Evolutionary conservation across 2,329 filamentous ascomycete species (phyloP).

Genomic region (Trichoderma brevicompactum): DNA sequence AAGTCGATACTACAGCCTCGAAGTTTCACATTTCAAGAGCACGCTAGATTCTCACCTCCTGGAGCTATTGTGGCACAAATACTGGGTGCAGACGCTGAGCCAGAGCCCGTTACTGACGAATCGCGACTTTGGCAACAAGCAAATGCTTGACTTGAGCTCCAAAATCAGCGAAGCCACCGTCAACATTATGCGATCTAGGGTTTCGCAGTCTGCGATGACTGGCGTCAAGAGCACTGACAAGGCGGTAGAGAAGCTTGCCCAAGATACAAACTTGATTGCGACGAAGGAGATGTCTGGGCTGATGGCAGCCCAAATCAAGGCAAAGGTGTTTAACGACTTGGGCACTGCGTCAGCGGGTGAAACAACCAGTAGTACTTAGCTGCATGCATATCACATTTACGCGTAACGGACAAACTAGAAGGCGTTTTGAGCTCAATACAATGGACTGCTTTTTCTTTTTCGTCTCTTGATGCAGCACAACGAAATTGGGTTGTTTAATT

Average conservation of each 20-base stretch:
- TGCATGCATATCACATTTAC: background rate
- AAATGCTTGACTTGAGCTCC: constrained; percentile 83
- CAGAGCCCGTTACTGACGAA: constrained; percentile 90
- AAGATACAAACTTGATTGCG: constrained; percentile 64
- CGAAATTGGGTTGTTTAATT: background rate
- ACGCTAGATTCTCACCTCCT: constrained; percentile 85
- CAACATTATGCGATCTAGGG: constrained; percentile 37
- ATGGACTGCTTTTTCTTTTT: constrained; percentile 10
- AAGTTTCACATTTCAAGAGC: constrained; percentile 94
- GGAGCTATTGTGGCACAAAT: constrained; percentile 96
- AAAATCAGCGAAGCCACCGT: constrained; percentile 73
- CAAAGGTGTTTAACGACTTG: constrained; percentile 60
- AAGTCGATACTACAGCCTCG: constrained; percentile 86
- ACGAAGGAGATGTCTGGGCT: constrained; percentile 66
- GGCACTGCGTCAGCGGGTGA: constrained; percentile 30
- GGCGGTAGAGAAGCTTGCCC: constrained; percentile 63
- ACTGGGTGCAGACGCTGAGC: constrained; percentile 95
- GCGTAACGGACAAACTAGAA: constrained; percentile 1
- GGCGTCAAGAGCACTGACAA: constrained; percentile 43
- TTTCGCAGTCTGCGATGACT: constrained; percentile 39
- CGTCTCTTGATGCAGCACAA: too few relatives aligned
- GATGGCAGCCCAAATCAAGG: constrained; percentile 66
- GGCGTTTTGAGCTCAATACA: constrained; percentile 18
- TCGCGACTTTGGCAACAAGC: constrained; percentile 88
- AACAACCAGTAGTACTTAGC: background rate